Percentiles rank a stretch among this genome's conserved stretches.
phyloP scores from a whole-genome alignment of 2,329 filamentous ascomycete genomes.

The Xylaria sp. region DNA sequence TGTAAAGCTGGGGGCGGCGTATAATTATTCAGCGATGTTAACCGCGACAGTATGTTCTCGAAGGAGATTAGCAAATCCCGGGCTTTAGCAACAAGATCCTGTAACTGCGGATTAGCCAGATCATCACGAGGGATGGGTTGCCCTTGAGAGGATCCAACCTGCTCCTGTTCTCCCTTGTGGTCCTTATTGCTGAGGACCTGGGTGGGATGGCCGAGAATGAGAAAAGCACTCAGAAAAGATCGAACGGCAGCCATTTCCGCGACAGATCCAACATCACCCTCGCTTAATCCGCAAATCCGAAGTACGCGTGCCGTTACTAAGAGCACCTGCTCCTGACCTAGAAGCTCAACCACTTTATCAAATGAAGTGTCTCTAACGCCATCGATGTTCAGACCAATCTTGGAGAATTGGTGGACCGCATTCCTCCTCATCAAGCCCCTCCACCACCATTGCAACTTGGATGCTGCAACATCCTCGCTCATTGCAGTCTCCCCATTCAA shows the following conservation, averaged over 20 bases:
- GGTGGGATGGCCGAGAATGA: conserved; percentile 79
- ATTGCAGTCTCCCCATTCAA: conserved; percentile 61
- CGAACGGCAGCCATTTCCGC: conserved; percentile 73
- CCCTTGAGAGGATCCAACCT: conserved; percentile 52
- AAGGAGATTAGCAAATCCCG: conserved; percentile 79
- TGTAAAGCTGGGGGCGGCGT: conserved; percentile 67
- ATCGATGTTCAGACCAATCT: conserved; percentile 72
- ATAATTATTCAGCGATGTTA: conserved; percentile 70
- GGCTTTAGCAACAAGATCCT: conserved; percentile 78
- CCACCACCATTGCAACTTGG: conserved; percentile 74
- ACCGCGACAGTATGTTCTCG: conserved; percentile 71
- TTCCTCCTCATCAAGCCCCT: conserved; percentile 62
- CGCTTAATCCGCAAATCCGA: conserved; percentile 71
- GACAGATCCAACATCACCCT: conserved; percentile 66
- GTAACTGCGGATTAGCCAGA: conserved; percentile 65
- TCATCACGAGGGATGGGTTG: conserved; percentile 56
- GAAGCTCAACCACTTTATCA: conserved; percentile 72
- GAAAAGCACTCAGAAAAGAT: conserved; percentile 79
- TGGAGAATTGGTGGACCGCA: conserved; percentile 68
- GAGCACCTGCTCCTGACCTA: conserved; percentile 71
- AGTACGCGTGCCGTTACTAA: conserved; percentile 70
- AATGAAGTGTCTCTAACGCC: conserved; percentile 73
- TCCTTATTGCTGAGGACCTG: conserved; percentile 79
- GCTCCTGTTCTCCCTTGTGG: conserved; percentile 63
- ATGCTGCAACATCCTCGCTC: conserved; percentile 66